phyloP scores from a whole-genome alignment of 2,329 filamentous ascomycete species.

The Ascochyta rabiei region DNA sequence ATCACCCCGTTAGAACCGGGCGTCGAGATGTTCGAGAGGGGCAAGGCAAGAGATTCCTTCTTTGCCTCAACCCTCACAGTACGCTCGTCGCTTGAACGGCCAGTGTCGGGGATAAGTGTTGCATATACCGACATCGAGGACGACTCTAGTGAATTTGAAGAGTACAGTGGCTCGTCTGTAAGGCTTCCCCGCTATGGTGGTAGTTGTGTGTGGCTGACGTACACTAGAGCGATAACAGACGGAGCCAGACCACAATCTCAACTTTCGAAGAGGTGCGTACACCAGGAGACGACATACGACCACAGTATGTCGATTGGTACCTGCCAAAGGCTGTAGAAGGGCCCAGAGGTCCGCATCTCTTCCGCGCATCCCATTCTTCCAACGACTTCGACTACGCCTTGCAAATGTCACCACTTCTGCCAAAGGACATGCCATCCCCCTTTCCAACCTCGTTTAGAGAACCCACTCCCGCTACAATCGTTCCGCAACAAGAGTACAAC shows the following conservation, averaged over 20 bases:
- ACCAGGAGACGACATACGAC: slow-evolving; percentile 66
- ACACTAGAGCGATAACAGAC: slow-evolving; percentile 62
- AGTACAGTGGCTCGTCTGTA: slow-evolving; percentile 70
- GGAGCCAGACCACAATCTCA: slow-evolving; percentile 84
- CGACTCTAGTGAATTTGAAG: slow-evolving; percentile 50
- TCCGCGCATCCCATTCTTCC: slow-evolving; percentile 71
- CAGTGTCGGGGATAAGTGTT: slow-evolving; percentile 74
- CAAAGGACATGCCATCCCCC: slow-evolving; percentile 61
- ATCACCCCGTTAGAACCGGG: slow-evolving; percentile 52
- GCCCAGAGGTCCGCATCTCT: slow-evolving; percentile 84
- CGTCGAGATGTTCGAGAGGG: slow-evolving; percentile 57
- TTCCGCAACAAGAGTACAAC: slow-evolving; percentile 53
- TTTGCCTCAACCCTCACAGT: slow-evolving; percentile 56
- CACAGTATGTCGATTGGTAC: slow-evolving; percentile 65
- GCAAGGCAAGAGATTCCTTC: slow-evolving; percentile 59
- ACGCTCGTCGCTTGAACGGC: slow-evolving; percentile 57
- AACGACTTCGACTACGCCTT: slow-evolving; percentile 61
- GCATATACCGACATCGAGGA: slow-evolving; percentile 80
- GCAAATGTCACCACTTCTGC: slow-evolving; percentile 75
- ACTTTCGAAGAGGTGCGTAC: slow-evolving; percentile 85
- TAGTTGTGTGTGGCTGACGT: slow-evolving; percentile 28
- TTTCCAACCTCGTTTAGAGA: slow-evolving; percentile 51
- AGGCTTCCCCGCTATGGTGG: slow-evolving; percentile 38
- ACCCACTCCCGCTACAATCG: slow-evolving; percentile 44
- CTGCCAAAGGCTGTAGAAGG: slow-evolving; percentile 74